Base-by-base conservation (phyloP, 768 basidiomycete genomes). In the Brasilioporus rufonigricans region DNA sequence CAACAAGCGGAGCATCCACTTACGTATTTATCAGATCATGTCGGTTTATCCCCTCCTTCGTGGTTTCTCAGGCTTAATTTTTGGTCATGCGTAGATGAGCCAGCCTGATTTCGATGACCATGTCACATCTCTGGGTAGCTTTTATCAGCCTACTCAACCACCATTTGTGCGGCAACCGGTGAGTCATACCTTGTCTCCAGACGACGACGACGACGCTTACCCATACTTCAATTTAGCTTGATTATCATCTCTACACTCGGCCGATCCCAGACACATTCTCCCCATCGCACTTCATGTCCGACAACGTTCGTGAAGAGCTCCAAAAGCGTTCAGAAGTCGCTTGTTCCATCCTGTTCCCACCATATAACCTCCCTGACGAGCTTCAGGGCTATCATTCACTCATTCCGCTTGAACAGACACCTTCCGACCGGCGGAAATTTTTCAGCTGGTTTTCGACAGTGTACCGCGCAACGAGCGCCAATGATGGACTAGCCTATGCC, bases 191-290 rank as follows among this genome's bases (percentile, higher is more conserved):
- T 50, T 13, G 26, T 55, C 23, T 52, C n/a, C 23, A 35, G 50
- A 44, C 47, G 38, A 49, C 43, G 38, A 49, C 43, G 50, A 38
- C 31, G 23, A 40, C 9, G 3, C 45, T 53, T 24, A 50, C 40
- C 43, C 43, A 23, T 29, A 5, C 24, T 26, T 35, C 23, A 10
- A 50, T 40, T 19, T 66, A 96, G 92, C 80, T 98, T 44, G 85
- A 97, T 66, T 93, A 99, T 65, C 93, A 98, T 61, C 80, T 98
- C 29, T 99, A 99, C 74, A 87, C 90, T 4, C 81, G 82, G 2
- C 80, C 81, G 62, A 76, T 88, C 64, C 76, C 88, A 41, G 72
- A 81, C 58, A 64, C 77, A 52, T 76, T 87, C 66, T 64, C 80
- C 61, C 67, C 80, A 18, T 76, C 80, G 29, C 93, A 95, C 66